These are phyloP conservation scores for Agrocybe praecox DNA, from an alignment of 768 basidiomycete genomes.

Conservation along the genomic window DNA sequence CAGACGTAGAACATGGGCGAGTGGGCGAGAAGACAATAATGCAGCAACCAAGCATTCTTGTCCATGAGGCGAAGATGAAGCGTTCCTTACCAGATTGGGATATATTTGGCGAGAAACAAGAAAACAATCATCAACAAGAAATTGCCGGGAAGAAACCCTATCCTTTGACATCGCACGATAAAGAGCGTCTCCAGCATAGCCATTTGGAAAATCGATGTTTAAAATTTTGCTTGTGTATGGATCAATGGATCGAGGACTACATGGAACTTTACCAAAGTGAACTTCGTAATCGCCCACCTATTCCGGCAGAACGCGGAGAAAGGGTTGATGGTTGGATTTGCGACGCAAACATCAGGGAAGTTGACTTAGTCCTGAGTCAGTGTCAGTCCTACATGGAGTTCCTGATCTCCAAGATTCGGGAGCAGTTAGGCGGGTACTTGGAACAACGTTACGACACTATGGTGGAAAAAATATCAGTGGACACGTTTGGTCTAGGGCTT, in stretches of 20 bases:
- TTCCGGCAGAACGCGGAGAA: not conserved
- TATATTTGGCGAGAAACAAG: too few species aligned
- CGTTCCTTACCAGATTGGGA: not conserved
- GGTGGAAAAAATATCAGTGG: too few species aligned
- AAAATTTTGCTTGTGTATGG: not conserved
- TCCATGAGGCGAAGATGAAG: not conserved
- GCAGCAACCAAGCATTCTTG: not conserved
- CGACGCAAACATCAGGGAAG: constrained; percentile 7
- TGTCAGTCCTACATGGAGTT: too few species aligned
- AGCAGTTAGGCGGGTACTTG: too few species aligned
- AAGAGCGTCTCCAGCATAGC: constrained; percentile 3
- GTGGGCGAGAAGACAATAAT: too few species aligned
- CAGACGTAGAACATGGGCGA: too few species aligned
- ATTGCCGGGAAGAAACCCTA: too few species aligned
- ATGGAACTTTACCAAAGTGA: constrained; percentile 5
- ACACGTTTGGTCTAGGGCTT: too few species aligned
- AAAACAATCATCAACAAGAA: too few species aligned
- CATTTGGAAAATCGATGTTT: constrained; percentile 7
- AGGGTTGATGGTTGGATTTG: constrained; percentile 1
- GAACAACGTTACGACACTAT: too few species aligned
- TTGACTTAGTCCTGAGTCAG: too few species aligned
- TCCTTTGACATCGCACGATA: constrained; percentile 2
- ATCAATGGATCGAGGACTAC: constrained; percentile 4
- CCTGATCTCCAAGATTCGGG: too few species aligned
- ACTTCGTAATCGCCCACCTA: constrained; percentile 4